Base-by-base conservation (phyloP, 768 basidiomycete genomes). In the Austroboletus eburneus region DNA sequence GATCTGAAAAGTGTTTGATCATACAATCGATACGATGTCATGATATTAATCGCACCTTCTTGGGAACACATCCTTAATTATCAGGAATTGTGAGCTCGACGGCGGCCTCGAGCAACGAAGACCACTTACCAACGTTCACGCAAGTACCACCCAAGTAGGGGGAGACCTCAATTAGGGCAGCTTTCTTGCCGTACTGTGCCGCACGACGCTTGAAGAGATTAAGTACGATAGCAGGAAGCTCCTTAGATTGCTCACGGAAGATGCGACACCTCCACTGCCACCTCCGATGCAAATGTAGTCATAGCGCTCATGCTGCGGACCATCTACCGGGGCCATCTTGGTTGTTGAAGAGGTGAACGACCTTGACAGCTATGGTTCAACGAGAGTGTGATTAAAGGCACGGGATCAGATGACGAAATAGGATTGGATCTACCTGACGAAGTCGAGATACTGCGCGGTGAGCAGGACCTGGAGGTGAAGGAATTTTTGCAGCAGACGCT, bases 261-360 rank as follows among this genome's bases (percentile, higher is more conserved):
- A 83, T 9, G 82, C 95, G 27, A 91, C 81, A 48, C 95, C 96
- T 48, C 92, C 96, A 49, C 90, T 93, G 29, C 96, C 96, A 50
- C 91, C 93, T 42, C 93, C 93, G 57, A 96, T 84, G 56, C 90
- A 81, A 41, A 96, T 79, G 58, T 87, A 82, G 62, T 96, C 93
- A 64, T 87, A 91, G 62, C 78, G 79, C 36, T 82, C 81, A 16
- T 65, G 62, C 3, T 74, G 79, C 16, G 86, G 82, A 57, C 73
- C 80, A 44, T 79, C 72, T 39, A 88, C 69, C 30, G 89, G 88
- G 41, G 89, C 76, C 87, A 91, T 90, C 22, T 67, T 76, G n/a
- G 59, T 49, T 35, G 64, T 55, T 12, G 70, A 61, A 34, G 59
- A 68, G 32, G 65, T 61, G 36, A 80, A 72, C 36, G 71, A 65